Evolutionary conservation across 148 eudicot species (phyloP).

Genomic region (Euryodendron excelsum): DNA sequence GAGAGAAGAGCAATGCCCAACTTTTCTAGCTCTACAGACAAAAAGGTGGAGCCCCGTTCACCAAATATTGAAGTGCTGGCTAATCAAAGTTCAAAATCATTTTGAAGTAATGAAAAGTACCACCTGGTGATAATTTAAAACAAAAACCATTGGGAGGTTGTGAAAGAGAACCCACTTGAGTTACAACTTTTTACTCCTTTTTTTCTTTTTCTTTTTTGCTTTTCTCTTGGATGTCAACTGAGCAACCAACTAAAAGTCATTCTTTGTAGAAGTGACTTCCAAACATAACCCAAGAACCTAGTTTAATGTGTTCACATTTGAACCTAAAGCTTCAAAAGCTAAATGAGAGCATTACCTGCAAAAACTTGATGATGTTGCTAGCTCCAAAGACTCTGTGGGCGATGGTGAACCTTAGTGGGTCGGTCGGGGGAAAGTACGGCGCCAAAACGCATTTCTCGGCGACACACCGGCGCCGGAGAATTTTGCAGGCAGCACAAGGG

Average conservation of each 20-base stretch:
- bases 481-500: constrained; percentile 75
- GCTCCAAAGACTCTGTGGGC: constrained; percentile 78
- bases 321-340: too few species aligned
- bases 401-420: constrained; percentile 64
- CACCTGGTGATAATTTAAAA: background rate
- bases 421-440: constrained; percentile 71
- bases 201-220: too few species aligned
- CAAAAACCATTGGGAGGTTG: too few species aligned
- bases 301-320: background rate
- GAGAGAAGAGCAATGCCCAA: too few species aligned
- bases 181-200: too few species aligned
- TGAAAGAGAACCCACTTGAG: background rate
- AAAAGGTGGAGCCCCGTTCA: constrained; percentile 8
- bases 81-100: background rate
- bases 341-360: constrained; percentile 40
- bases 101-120: background rate
- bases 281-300: background rate
- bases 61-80: background rate
- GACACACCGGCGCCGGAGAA: constrained; percentile 59
- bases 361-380: constrained; percentile 67
- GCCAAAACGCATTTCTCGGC: constrained; percentile 57
- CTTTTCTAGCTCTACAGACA: background rate
- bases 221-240: background rate
- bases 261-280: background rate
- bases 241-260: background rate